Evolutionary conservation across 2,329 filamentous ascomycete species (phyloP).

Genomic region (Talaromyces sp.): DNA sequence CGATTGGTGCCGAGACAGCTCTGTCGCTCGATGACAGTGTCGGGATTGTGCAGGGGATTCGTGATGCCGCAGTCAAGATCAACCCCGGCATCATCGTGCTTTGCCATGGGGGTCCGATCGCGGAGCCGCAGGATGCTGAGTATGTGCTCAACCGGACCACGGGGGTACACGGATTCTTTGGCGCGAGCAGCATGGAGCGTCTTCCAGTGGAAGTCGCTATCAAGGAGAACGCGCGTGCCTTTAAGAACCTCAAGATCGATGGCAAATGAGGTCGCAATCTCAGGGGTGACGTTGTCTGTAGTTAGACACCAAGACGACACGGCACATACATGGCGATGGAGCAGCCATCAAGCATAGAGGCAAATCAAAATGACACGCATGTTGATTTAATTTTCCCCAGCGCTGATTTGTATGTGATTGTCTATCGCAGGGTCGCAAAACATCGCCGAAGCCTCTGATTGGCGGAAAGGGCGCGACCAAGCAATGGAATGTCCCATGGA

Average conservation of each 20-base stretch:
- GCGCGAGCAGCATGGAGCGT: conserved; percentile 64
- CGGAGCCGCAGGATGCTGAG: conserved; percentile 57
- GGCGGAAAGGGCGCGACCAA: not conserved
- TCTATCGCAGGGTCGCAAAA: not conserved
- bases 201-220: conserved; percentile 64
- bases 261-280: not conserved
- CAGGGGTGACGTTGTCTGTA: not conserved
- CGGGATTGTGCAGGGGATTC: conserved; percentile 56
- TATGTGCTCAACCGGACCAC: conserved; percentile 57
- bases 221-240: conserved; percentile 50
- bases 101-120: conserved; percentile 67
- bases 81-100: conserved; percentile 58
- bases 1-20: conserved; percentile 59
- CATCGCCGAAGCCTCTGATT: not conserved
- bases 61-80: conserved; percentile 53
- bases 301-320: not conserved
- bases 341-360: not conserved
- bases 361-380: not conserved
- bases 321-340: not conserved
- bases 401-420: not conserved
- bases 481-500: not conserved
- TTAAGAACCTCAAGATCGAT: conserved; percentile 40
- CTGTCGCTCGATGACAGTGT: conserved; percentile 62
- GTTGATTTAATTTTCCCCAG: not conserved
- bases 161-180: conserved; percentile 67